Conservation (phyloP, 1,284 basidiomycete species). For the Malassezia furfur region DNA sequence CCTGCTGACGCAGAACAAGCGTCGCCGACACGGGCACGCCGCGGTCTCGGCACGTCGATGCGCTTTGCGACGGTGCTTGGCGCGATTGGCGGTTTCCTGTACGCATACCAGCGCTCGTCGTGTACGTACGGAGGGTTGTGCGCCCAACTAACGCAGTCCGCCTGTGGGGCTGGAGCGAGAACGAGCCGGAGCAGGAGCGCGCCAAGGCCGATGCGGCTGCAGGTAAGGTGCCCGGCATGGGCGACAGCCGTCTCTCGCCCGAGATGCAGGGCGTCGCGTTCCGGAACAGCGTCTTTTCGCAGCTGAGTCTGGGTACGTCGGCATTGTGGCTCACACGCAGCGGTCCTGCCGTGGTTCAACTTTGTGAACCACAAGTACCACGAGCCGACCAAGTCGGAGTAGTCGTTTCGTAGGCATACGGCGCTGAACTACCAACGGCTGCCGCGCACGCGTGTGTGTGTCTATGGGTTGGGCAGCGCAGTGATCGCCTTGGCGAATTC, state of each 20-base stretch:
- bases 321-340: conserved; percentile 8
- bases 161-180: conserved; percentile 95
- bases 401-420: neutral
- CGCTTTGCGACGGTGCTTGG: conserved; percentile 50
- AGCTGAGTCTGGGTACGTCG: conserved; percentile 51
- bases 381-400: neutral
- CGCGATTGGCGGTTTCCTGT: conserved; percentile 76
- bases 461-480: neutral
- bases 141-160: conserved; percentile 59
- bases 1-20: conserved; percentile 25
- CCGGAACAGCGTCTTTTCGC: conserved; percentile 83
- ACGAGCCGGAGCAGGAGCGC: conserved; percentile 51
- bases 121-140: conserved; percentile 23
- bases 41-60: conserved; percentile 28
- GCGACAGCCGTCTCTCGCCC: conserved; percentile 63
- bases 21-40: conserved; percentile 35
- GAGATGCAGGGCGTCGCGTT: conserved; percentile 84
- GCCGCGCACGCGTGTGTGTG: neutral
- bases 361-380: conserved; percentile 44
- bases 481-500: conserved; percentile 16
- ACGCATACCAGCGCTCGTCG: conserved; percentile 70
- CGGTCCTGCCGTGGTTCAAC: conserved; percentile 48
- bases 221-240: conserved; percentile 28
- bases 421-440: neutral
- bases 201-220: conserved; percentile 25